These are phyloP conservation scores for Gossypium longicalyx DNA, from an alignment of 345 rosid genomes.

Conservation along the genomic window DNA sequence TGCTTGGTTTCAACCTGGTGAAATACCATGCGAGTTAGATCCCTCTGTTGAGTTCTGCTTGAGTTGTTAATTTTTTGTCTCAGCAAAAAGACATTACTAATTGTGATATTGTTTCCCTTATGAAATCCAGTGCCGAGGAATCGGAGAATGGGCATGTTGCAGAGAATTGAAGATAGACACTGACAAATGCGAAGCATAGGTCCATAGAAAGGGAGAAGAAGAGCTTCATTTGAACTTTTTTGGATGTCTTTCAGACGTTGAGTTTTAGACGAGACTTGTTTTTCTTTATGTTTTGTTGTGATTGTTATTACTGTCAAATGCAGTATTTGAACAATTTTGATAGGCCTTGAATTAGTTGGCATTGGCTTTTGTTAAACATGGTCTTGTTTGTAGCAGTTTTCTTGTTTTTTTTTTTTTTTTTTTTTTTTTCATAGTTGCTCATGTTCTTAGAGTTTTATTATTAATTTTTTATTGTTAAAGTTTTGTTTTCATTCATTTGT, in stretches of 20 bases:
- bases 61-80: neutral
- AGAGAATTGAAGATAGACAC: conserved; percentile 14
- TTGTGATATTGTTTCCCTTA: neutral
- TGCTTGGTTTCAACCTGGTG: neutral
- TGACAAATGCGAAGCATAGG: neutral
- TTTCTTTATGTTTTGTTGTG: conserved; percentile 11
- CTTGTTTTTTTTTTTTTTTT: neutral
- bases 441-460: neutral
- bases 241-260: conserved; percentile 19
- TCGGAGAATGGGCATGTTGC: conserved; percentile 24
- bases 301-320: conserved; percentile 11
- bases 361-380: conserved; percentile 14
- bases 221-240: conserved; percentile 7
- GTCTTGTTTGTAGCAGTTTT: conserved; percentile 12
- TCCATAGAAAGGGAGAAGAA: neutral
- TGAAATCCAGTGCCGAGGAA: conserved; percentile 29
- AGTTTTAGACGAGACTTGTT: conserved; percentile 14
- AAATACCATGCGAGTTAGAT: neutral
- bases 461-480: neutral
- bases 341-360: conserved; percentile 21
- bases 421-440: neutral
- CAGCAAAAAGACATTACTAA: neutral
- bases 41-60: neutral
- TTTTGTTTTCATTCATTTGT: conserved; percentile 10
- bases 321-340: conserved; percentile 41